phyloP scores from a whole-genome alignment of 306 rosid species.

The Corylus heterophylla region DNA sequence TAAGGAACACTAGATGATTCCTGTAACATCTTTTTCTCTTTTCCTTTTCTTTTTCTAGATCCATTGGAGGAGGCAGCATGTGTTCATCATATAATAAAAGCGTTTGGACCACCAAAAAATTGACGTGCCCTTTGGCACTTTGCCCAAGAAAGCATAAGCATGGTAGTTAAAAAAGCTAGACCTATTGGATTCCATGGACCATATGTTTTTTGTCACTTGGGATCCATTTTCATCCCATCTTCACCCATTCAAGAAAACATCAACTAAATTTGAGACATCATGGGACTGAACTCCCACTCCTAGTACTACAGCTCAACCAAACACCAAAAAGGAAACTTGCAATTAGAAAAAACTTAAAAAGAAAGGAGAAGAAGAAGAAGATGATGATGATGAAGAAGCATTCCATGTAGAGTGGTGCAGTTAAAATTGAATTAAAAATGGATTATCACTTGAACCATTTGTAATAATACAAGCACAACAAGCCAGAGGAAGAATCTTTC shows the following conservation, averaged over 20 bases:
- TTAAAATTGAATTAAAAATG: constrained; percentile 29
- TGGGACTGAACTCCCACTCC: neutral
- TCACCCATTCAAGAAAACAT: constrained; percentile 4
- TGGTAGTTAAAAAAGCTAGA: constrained; percentile 33
- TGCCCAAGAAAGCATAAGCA: constrained; percentile 40
- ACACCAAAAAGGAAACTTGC: neutral
- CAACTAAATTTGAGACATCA: constrained; percentile 9
- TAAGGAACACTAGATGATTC: neutral
- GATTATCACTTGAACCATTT: constrained; percentile 31
- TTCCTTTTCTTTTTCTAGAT: constrained; percentile 5
- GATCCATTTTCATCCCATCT: constrained; percentile 29
- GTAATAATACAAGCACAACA: constrained; percentile 44
- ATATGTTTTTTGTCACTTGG: constrained; percentile 37
- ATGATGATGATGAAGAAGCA: neutral
- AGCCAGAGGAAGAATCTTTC: constrained; percentile 23
- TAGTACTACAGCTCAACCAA: neutral
- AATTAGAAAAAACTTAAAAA: no score
- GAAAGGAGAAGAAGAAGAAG: neutral
- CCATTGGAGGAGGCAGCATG: constrained; percentile 43
- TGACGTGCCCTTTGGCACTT: constrained; percentile 46
- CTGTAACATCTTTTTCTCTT: neutral
- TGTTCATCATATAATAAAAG: constrained; percentile 35
- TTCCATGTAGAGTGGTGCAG: neutral
- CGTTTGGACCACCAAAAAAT: constrained; percentile 46
- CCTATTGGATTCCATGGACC: constrained; percentile 16